Base-by-base conservation (phyloP, 2,329 filamentous ascomycete genomes). In the Microdochium paspali region DNA sequence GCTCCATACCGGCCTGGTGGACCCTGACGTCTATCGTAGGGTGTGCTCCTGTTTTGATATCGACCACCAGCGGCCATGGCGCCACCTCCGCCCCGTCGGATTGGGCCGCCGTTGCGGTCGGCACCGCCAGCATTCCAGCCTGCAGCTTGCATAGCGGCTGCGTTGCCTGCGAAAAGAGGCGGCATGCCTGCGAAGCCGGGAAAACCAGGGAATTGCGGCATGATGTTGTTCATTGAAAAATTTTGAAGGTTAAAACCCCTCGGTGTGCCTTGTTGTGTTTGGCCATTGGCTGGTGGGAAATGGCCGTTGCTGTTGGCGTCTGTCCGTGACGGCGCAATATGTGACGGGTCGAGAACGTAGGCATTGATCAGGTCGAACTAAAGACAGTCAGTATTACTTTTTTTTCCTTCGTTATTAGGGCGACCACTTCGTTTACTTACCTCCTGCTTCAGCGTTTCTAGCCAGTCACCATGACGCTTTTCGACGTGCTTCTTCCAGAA, bases 401-500 rank as follows among this genome's bases (percentile, higher is more conserved):
- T 18, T 46, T 56, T 45, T 53, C 52, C 21, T 32, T 30, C 9
- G 54, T 74, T 61, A 74, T 67, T 49, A 35, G 32, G 51, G 12
- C 4, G 18, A 28, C 15, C 15, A 20, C 2, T 13, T 12, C n/a
- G 13, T 13, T 12, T 30, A 73, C 82, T 73, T 74, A 95, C 90
- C 71, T 96, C 91, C 61, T 85, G 82, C 63, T 84, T 85, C 54
- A 96, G 71, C 46, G 72, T 78, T 28, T 90, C 84, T 42, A 87
- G 77, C 87, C 90, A 98, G 47, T 97, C 91, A 0, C 79, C 65
- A 64, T 98, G 93, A 49, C 94, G 83, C 71, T 98, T 98, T 68
- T 97, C 91, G 15, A 97, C 84, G 59, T 98, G 93, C 73, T 98
- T 98, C 60, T 83, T 84, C 91, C 94, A 98, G 64, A 98, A 98